phyloP scores from a whole-genome alignment of 2,329 filamentous ascomycete genomes.

The Paradendryphiella salina region DNA sequence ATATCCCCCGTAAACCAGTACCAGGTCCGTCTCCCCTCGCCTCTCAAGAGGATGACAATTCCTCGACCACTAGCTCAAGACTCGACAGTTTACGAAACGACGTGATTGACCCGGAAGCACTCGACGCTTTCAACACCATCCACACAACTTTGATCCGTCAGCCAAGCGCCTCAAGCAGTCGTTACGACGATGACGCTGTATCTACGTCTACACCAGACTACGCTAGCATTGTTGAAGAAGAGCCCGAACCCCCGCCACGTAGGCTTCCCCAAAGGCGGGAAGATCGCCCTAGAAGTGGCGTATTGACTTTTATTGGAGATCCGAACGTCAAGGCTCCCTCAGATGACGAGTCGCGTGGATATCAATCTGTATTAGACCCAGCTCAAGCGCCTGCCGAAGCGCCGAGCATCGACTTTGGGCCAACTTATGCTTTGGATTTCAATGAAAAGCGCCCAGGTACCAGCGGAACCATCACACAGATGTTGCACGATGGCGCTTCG shows the following conservation, averaged over 20 bases:
- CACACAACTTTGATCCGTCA: slow-evolving; percentile 34
- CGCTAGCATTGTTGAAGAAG: slow-evolving; percentile 63
- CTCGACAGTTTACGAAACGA: slow-evolving; percentile 50
- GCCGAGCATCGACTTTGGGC: slow-evolving; percentile 82
- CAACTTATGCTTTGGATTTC: slow-evolving; percentile 70
- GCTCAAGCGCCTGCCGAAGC: slow-evolving; percentile 56
- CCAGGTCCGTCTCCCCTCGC: slow-evolving; percentile 48
- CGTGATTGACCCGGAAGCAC: slow-evolving; percentile 51
- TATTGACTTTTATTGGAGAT: slow-evolving; percentile 74
- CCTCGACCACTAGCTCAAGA: slow-evolving; percentile 49
- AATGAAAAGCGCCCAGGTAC: slow-evolving; percentile 59
- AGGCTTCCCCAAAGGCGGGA: slow-evolving; percentile 56
- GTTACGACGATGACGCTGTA: slow-evolving; percentile 66
- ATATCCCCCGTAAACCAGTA: slow-evolving; percentile 47
- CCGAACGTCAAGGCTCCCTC: slow-evolving; percentile 49
- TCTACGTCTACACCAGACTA: slow-evolving; percentile 75
- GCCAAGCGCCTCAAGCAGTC: slow-evolving; percentile 52
- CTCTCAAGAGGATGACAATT: slow-evolving; percentile 42
- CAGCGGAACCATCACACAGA: slow-evolving; percentile 56
- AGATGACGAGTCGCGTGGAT: slow-evolving; percentile 53
- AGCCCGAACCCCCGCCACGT: slow-evolving; percentile 34
- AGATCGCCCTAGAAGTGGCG: slow-evolving; percentile 75
- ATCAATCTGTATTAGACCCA: slow-evolving; percentile 43
- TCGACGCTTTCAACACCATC: slow-evolving; percentile 46
- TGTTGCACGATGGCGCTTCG: slow-evolving; percentile 33